Percentiles rank a stretch among this genome's conserved stretches.
Evolutionary conservation across 371 early-diverging fungal species (phyloP).

Genomic region (Batrachochytrium dendrobatidis): DNA sequence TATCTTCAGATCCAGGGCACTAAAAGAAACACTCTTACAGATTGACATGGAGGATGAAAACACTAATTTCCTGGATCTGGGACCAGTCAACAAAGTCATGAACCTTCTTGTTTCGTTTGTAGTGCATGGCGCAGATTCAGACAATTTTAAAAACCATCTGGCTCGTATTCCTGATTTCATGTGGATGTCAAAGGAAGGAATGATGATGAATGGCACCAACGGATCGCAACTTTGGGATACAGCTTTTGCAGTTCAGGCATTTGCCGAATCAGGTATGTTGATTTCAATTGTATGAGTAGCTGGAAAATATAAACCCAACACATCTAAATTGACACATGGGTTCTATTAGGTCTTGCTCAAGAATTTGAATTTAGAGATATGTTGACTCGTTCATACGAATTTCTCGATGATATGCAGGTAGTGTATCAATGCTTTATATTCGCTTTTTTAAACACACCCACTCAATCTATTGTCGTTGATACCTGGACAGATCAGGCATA

Average conservation of each 20-base stretch:
- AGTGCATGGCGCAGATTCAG: slow-evolving; percentile 81
- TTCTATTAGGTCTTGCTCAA: slow-evolving; percentile 57
- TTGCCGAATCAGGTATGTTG: slow-evolving; percentile 46
- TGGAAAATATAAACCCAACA: not conserved
- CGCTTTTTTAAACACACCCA: not conserved
- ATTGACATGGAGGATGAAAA: slow-evolving; percentile 85
- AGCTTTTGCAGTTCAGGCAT: slow-evolving; percentile 78
- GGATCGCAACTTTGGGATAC: slow-evolving; percentile 97
- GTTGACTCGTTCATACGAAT: slow-evolving; percentile 65
- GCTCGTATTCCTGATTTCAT: slow-evolving; percentile 71
- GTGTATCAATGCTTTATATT: not conserved
- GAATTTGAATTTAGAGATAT: slow-evolving; percentile 58
- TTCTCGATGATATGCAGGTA: slow-evolving; percentile 76
- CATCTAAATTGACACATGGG: not conserved
- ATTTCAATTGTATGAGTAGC: not conserved
- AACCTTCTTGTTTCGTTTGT: slow-evolving; percentile 78
- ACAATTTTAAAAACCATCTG: slow-evolving; percentile 65
- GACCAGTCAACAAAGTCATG: slow-evolving; percentile 90
- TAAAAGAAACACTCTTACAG: slow-evolving; percentile 70
- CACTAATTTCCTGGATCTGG: slow-evolving; percentile 80
- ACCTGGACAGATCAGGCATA: slow-evolving; percentile 50
- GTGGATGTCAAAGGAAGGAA: slow-evolving; percentile 72
- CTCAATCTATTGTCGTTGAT: not conserved
- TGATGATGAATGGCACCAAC: slow-evolving; percentile 96
- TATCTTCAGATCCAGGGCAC: slow-evolving; percentile 60